These are phyloP conservation scores for Acanthamoeba castellanii DNA, from an alignment of 208 protist species.

Conservation along the genomic window DNA sequence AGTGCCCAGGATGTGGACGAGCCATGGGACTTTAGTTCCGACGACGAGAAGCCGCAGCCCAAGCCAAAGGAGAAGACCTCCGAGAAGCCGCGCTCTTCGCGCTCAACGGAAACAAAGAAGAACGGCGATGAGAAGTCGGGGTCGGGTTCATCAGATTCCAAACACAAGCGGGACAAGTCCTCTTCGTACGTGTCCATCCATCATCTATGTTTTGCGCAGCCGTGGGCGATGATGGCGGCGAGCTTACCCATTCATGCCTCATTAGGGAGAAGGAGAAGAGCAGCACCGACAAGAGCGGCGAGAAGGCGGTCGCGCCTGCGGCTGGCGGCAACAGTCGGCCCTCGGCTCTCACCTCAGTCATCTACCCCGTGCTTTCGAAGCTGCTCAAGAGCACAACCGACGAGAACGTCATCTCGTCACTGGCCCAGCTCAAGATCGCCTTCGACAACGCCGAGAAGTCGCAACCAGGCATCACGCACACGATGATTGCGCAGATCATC, in stretches of 20 bases:
- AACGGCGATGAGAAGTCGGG: neutral
- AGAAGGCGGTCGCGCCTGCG: conserved; percentile 4
- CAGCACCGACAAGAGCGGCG: neutral
- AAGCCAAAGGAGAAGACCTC: conserved; percentile 68
- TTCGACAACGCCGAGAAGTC: conserved; percentile 84
- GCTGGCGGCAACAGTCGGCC: conserved; percentile 57
- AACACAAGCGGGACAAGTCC: conserved; percentile 5
- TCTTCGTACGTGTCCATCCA: neutral
- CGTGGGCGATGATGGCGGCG: too few relatives aligned
- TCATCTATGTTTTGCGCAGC: neutral
- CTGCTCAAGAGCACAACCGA: conserved; percentile 76
- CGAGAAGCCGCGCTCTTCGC: conserved; percentile 1
- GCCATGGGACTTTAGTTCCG: conserved; percentile 15
- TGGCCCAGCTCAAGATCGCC: conserved; percentile 82
- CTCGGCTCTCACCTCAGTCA: conserved; percentile 79
- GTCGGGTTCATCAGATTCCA: neutral
- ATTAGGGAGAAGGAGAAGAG: neutral
- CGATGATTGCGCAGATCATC: conserved; percentile 81
- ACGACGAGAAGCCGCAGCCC: conserved; percentile 15
- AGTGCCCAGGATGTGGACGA: neutral
- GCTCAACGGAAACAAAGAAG: conserved; percentile 6
- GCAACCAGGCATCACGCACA: conserved; percentile 82
- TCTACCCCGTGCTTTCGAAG: conserved; percentile 82
- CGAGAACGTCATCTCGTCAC: conserved; percentile 78
- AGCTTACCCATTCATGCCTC: neutral